phyloP scores from a whole-genome alignment of 345 rosid genomes.

The Salix suchowensis region DNA sequence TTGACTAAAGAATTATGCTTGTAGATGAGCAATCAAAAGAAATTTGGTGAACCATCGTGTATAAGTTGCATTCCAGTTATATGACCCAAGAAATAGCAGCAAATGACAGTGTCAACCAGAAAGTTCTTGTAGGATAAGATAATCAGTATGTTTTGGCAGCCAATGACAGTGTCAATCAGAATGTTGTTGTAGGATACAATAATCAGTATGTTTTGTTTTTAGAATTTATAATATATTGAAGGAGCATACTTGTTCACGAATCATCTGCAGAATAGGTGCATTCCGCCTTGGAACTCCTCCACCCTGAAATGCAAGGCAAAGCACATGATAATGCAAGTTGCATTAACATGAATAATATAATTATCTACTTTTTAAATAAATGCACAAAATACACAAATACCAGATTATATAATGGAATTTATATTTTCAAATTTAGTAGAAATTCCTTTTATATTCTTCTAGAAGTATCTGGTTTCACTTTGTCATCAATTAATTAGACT shows the following conservation, averaged over 20 bases:
- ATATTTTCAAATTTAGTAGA: background rate
- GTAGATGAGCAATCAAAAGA: background rate
- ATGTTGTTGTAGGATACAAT: background rate
- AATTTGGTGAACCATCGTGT: background rate
- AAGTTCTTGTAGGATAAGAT: background rate
- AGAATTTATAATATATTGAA: background rate
- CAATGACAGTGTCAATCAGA: background rate
- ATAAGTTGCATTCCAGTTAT: background rate
- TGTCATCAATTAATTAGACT: background rate
- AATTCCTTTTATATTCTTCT: background rate
- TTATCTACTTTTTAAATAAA: background rate
- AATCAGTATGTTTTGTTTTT: background rate
- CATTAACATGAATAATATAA: background rate
- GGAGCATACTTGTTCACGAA: slow-evolving; percentile 72
- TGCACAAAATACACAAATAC: background rate
- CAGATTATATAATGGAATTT: background rate
- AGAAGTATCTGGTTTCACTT: background rate
- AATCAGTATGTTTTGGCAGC: background rate
- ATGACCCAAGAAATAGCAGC: background rate
- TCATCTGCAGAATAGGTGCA: slow-evolving; percentile 71
- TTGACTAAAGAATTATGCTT: background rate
- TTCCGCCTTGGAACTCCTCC: slow-evolving; percentile 90
- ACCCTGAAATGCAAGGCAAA: slow-evolving; percentile 44
- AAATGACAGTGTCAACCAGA: background rate
- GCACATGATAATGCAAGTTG: background rate